Conservation (phyloP, 1,284 basidiomycete genomes). For the Inonotus hispidus region DNA sequence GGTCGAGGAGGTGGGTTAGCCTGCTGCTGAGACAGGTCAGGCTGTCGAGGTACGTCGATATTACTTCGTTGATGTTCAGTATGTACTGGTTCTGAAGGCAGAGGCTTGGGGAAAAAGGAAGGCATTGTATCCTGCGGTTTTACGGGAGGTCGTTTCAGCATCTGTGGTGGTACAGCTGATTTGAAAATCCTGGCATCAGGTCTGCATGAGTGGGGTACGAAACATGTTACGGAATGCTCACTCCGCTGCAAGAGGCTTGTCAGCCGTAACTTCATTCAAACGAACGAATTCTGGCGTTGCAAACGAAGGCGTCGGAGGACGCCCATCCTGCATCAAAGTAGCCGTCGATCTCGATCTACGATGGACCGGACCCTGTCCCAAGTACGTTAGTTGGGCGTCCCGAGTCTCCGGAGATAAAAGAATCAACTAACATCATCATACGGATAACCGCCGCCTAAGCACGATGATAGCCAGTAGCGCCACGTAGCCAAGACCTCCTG, state of each 20-base stretch:
- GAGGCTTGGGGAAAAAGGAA: constrained; percentile 9
- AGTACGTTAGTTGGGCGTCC: background rate
- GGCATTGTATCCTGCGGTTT: constrained; percentile 1
- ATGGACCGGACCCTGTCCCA: background rate
- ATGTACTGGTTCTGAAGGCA: background rate
- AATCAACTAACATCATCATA: background rate
- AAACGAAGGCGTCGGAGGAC: constrained; percentile 10
- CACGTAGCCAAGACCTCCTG: constrained; percentile 16
- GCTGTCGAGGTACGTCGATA: background rate
- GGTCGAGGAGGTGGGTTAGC: background rate
- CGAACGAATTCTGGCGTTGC: constrained; percentile 5
- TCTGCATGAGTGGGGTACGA: background rate
- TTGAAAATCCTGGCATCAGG: constrained; percentile 5
- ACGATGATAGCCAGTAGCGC: constrained; percentile 5
- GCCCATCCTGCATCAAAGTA: constrained; percentile 1
- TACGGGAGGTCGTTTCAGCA: constrained; percentile 1
- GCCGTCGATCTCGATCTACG: constrained; percentile 3
- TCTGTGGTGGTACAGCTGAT: constrained; percentile 4
- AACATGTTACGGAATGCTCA: background rate
- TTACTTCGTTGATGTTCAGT: constrained; percentile 2
- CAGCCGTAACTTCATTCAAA: constrained; percentile 4
- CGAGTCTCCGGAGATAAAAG: background rate
- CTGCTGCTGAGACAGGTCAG: background rate
- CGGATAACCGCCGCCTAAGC: background rate
- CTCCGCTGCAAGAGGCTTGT: constrained; percentile 1